phyloP scores from a whole-genome alignment of 441 rosid species.

The Pelargonium citronellum region DNA sequence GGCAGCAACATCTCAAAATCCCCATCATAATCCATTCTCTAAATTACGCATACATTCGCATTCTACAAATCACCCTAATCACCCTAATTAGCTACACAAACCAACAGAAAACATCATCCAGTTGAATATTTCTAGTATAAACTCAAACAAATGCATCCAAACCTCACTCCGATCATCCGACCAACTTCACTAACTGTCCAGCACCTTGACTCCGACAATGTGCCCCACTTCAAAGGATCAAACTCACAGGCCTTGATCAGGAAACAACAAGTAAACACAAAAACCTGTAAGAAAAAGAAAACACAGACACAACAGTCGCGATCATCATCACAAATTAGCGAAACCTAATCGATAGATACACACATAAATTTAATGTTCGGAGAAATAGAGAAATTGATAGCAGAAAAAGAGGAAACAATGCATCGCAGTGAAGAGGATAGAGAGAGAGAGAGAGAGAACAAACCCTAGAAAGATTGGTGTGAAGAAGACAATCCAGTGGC shows the following conservation, averaged over 20 bases:
- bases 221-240: not conserved
- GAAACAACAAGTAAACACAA: not conserved
- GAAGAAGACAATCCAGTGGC: slow-evolving; percentile 6
- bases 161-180: not conserved
- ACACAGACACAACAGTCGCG: not conserved
- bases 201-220: not conserved
- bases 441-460: not conserved
- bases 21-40: slow-evolving; percentile 58
- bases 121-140: too few relatives aligned
- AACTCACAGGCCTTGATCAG: slow-evolving; percentile 1
- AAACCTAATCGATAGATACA: not conserved
- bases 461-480: slow-evolving; percentile 4
- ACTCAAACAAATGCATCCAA: too few relatives aligned
- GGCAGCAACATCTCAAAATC: slow-evolving; percentile 47
- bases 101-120: not conserved
- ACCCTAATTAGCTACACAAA: slow-evolving; percentile 7
- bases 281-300: not conserved
- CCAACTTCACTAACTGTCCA: slow-evolving; percentile 3
- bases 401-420: not conserved
- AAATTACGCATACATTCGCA: slow-evolving; percentile 14
- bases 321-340: not conserved
- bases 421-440: not conserved
- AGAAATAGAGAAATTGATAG: not conserved
- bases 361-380: not conserved
- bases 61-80: slow-evolving; percentile 18